Percentiles rank a stretch among this genome's conserved stretches.
phyloP scores from a whole-genome alignment of 2,329 filamentous ascomycete species.

The Oidium heveae region DNA sequence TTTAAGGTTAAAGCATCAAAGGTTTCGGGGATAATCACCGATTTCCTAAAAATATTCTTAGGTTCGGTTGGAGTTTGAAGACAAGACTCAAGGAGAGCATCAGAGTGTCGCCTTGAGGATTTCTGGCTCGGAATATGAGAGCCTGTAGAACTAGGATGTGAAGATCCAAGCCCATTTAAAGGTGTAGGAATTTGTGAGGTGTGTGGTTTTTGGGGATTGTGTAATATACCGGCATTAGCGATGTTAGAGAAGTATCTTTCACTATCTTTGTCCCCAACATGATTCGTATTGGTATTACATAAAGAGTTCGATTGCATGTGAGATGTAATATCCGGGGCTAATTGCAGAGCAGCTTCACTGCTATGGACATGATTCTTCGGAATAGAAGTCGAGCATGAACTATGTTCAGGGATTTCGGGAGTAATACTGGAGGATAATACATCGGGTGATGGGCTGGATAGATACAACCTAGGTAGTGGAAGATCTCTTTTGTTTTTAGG shows the following conservation, averaged over 20 bases:
- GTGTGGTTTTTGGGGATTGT: background rate
- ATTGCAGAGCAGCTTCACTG: background rate
- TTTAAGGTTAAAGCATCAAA: constrained; percentile 62
- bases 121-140: constrained; percentile 2
- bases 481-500: constrained; percentile 25
- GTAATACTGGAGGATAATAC: background rate
- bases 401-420: background rate
- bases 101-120: constrained; percentile 12
- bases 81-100: constrained; percentile 10
- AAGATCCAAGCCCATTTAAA: background rate
- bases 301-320: background rate
- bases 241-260: background rate
- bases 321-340: background rate
- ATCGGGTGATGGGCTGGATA: background rate
- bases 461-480: background rate
- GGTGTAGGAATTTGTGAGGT: background rate
- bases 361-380: background rate
- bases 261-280: background rate
- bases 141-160: background rate
- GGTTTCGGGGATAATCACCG: constrained; percentile 40
- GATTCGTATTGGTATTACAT: background rate
- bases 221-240: constrained; percentile 4
- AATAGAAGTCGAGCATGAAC: background rate
- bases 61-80: background rate
- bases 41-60: background rate